A percentile compares a stretch with the other conserved stretches of the same genome.
These are phyloP conservation scores for Tulasnella sp. DNA, from an alignment of 768 basidiomycete species.

Conservation along the genomic window DNA sequence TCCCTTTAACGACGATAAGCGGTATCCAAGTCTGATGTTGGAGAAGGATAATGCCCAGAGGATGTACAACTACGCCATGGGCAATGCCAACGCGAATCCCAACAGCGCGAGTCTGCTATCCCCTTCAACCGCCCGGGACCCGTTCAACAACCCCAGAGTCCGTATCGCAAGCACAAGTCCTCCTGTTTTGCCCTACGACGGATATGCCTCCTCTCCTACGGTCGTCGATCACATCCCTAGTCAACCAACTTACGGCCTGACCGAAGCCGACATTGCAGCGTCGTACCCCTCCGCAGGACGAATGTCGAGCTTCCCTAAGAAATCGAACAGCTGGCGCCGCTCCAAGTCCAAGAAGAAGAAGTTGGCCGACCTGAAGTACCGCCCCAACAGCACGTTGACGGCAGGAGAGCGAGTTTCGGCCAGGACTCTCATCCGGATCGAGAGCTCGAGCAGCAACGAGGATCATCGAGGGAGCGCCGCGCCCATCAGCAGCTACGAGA, in stretches of 20 bases:
- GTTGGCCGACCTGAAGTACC: neutral
- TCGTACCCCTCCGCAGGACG: neutral
- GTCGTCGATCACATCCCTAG: neutral
- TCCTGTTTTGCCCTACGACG: neutral
- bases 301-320: neutral
- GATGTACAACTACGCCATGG: neutral
- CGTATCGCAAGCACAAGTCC: neutral
- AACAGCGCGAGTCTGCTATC: neutral
- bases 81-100: neutral
- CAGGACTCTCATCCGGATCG: neutral
- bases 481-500: neutral
- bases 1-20: neutral
- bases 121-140: neutral
- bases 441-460: neutral
- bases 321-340: neutral
- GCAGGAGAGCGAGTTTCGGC: neutral
- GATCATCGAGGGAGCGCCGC: neutral
- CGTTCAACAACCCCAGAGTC: neutral
- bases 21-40: neutral
- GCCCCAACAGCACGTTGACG: slow-evolving; percentile 1
- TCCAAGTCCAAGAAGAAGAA: neutral
- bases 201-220: neutral
- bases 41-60: neutral
- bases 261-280: neutral
- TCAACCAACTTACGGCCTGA: neutral